A percentile compares a stretch with the other conserved stretches of the same genome.
Conservation (phyloP, 2,329 filamentous ascomycete genomes). For the Fonsecaea pugnacius region DNA sequence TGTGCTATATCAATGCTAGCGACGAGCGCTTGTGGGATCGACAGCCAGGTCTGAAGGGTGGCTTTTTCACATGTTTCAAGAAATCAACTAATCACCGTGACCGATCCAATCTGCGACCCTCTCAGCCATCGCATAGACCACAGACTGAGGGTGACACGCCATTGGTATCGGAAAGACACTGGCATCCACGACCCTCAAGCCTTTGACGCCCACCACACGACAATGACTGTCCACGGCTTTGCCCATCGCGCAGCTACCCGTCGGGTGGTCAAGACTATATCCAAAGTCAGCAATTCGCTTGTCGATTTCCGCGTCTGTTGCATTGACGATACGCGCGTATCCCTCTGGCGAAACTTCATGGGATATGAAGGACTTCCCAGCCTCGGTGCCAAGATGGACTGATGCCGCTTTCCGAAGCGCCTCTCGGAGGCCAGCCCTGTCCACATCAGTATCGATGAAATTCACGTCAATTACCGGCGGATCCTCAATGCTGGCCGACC, state of each 20-base stretch:
- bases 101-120: slow-evolving; percentile 43
- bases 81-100: slow-evolving; percentile 16
- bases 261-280: slow-evolving; percentile 45
- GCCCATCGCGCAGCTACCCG: slow-evolving; percentile 47
- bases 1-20: not conserved
- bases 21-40: not conserved
- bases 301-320: slow-evolving; percentile 38
- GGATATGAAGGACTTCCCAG: slow-evolving; percentile 31
- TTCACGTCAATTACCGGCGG: slow-evolving; percentile 51
- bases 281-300: slow-evolving; percentile 37
- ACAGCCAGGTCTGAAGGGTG: not conserved
- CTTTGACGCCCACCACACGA: slow-evolving; percentile 40
- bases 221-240: slow-evolving; percentile 42
- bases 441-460: slow-evolving; percentile 43
- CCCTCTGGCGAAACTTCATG: slow-evolving; percentile 23
- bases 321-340: slow-evolving; percentile 14
- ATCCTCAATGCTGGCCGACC: slow-evolving; percentile 34
- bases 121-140: slow-evolving; percentile 52
- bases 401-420: slow-evolving; percentile 24
- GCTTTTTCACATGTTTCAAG: not conserved
- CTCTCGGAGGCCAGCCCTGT: slow-evolving; percentile 17
- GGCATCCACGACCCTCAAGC: slow-evolving; percentile 44
- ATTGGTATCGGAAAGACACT: slow-evolving; percentile 43
- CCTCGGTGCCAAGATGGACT: slow-evolving; percentile 35
- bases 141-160: slow-evolving; percentile 50